Base-by-base conservation (phyloP, 2,329 filamentous ascomycete genomes). In the Coccinonectria pachysandricola region DNA sequence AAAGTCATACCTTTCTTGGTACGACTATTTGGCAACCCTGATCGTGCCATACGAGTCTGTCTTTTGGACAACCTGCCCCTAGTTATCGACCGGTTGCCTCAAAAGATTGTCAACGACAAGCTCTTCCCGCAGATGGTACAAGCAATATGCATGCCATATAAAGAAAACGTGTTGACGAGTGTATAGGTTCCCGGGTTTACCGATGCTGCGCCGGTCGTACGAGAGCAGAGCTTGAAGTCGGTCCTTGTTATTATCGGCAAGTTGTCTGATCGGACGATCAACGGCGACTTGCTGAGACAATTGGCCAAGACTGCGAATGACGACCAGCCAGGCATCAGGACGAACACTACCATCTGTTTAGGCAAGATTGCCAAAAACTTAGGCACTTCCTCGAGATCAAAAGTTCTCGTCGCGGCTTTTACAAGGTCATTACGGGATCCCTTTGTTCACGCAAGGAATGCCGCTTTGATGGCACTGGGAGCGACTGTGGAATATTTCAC, bases 271-370 rank as follows among this genome's bases (percentile, higher is more conserved):
- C 75, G 91, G 19, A 82, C 82, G 6, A 79, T 96, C 42, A 98
- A 98, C 42, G 88, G 91, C 28, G 91, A 98, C 43, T 66, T 98
- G 8, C 62, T 98, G 12, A 82, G 81, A 43, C 80, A 93, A 48
- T 68, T 98, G 15, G 91, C 91, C 21, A 95, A 93, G 53, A 95
- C 88, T 2, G 86, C 91, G 23, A 98, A 96, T 44, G 91, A 98
- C 37, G 91, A 96, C 45, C 88, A 98, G 48, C 86, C 91, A 1
- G 91, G 91, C 1, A 98, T 98, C 39, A 75, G 91, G 35, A 98
- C 91, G 7, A 98, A 98, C 52, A 98, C 91, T 0, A 98, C 91
- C 2, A 98, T 98, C 30, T 96, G 88, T 50, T 60, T 98, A 1
- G 91, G 91, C 12, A 96, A 95, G 49, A 95, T 98, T 42, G 87